phyloP scores from a whole-genome alignment of 768 basidiomycete genomes.

The Hebeloma cylindrosporum region DNA sequence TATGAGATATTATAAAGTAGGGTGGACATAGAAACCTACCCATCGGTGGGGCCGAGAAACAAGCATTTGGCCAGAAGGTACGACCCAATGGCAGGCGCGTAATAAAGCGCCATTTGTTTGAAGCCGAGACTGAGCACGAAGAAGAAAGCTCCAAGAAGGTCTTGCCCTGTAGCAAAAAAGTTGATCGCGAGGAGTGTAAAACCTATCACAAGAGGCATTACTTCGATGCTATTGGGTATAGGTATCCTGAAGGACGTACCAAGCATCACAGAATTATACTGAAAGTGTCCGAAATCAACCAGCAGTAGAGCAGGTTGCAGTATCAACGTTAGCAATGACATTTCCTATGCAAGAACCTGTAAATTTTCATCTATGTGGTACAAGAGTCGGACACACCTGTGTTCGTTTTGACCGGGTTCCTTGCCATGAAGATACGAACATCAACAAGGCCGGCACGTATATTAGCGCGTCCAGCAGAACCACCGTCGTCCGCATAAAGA shows the following conservation, averaged over 20 bases:
- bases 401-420: constrained; percentile 70
- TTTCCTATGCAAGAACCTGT: constrained; percentile 42
- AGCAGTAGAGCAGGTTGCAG: constrained; percentile 83
- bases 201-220: constrained; percentile 40
- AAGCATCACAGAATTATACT: constrained; percentile 95
- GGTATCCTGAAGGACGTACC: constrained; percentile 42
- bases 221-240: neutral
- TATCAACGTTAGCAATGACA: constrained; percentile 68
- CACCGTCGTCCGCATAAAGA: constrained; percentile 83
- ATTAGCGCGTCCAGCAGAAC: constrained; percentile 64
- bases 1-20: neutral
- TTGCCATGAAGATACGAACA: constrained; percentile 69
- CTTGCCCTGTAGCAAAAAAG: constrained; percentile 66
- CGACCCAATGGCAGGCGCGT: constrained; percentile 87
- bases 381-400: constrained; percentile 51
- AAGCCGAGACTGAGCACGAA: constrained; percentile 88
- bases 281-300: constrained; percentile 92
- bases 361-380: neutral
- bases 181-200: constrained; percentile 69
- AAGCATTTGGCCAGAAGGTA: constrained; percentile 90
- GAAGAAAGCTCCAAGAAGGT: constrained; percentile 71
- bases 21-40: constrained; percentile 46
- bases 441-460: constrained; percentile 71
- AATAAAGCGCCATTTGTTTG: constrained; percentile 97
- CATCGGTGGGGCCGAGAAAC: constrained; percentile 66